Base-by-base conservation (phyloP, 2,329 filamentous ascomycete genomes). In the Shiraia bambusicola region DNA sequence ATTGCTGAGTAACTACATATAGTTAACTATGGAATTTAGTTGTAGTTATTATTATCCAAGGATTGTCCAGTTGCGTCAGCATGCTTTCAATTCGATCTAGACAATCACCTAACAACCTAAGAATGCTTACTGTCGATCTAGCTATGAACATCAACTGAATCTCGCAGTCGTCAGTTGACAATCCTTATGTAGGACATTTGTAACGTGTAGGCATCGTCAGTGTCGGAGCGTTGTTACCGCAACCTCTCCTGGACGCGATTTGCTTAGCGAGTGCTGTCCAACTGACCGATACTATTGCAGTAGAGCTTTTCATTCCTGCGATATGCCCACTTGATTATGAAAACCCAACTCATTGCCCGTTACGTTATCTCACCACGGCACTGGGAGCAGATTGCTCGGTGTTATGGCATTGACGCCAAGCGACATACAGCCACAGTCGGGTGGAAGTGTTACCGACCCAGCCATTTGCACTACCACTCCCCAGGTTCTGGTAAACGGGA, bases 251-350 rank as follows among this genome's bases (percentile, higher is more conserved):
- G n/a, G 8, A 33, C 15, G 6, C 39, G 39, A 33, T 29, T 28
- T 47, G 36, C 32, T 34, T 43, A 40, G 34, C 40, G 31, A 43
- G 12, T 42, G 39, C 24, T 29, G 32, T 34, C 16, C 22, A 14
- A 39, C 36, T 17, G 29, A 4, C 30, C 42, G 44, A 37, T 50
- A 29, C 50, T 63, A 61, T 63, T 63, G 52, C 58, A 44, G 46
- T 54, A 14, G 25, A 27, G 14, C 42, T 31, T 28, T 30, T 41
- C 19, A 50, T 33, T 52, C 53, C 32, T 50, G 56, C 42, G 37
- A 15, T 9, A 34, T 33, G 28, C 24, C 28, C 33, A 37, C 25
- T 13, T 24, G 28, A 8, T 34, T n/a, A 34, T 11, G 17, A 14
- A 26, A 25, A 12, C 12, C 29, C 19, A 14, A 28, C 27, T 24